Percentiles rank a stretch among this genome's conserved stretches.
Evolutionary conservation across 176 grass and related monocot genomes (phyloP).

Genomic region (Lolium rigidum): DNA sequence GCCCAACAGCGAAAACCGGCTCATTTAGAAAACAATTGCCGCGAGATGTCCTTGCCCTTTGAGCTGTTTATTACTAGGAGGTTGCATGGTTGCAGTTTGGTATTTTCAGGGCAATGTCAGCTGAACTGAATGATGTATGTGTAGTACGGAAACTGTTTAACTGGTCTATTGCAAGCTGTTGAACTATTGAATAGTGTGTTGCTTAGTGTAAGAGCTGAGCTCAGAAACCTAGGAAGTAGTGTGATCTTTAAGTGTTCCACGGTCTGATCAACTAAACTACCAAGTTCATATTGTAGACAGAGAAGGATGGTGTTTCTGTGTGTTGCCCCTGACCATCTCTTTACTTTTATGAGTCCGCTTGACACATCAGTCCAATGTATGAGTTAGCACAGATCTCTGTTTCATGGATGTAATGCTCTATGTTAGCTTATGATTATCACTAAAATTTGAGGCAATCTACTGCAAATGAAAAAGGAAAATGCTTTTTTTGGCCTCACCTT

Average conservation of each 20-base stretch:
- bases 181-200: too few species aligned
- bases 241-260: not conserved
- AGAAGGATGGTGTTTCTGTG: not conserved
- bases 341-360: too few species aligned
- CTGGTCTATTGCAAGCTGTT: too few species aligned
- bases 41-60: too few species aligned
- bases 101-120: too few species aligned
- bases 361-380: too few species aligned
- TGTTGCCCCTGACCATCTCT: not conserved
- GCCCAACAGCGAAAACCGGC: not conserved
- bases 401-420: conserved; percentile 1
- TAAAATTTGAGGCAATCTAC: not conserved
- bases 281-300: not conserved
- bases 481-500: not conserved
- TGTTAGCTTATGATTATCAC: conserved; percentile 13
- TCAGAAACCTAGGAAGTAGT: not conserved
- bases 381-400: not conserved
- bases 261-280: not conserved
- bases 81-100: too few species aligned
- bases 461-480: not conserved
- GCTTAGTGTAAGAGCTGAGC: not conserved
- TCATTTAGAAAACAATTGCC: not conserved
- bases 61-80: too few species aligned
- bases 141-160: too few species aligned
- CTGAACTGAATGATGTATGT: too few species aligned